Conservation (phyloP, 2,329 filamentous ascomycete genomes). For the Harringtonia aguacate region DNA sequence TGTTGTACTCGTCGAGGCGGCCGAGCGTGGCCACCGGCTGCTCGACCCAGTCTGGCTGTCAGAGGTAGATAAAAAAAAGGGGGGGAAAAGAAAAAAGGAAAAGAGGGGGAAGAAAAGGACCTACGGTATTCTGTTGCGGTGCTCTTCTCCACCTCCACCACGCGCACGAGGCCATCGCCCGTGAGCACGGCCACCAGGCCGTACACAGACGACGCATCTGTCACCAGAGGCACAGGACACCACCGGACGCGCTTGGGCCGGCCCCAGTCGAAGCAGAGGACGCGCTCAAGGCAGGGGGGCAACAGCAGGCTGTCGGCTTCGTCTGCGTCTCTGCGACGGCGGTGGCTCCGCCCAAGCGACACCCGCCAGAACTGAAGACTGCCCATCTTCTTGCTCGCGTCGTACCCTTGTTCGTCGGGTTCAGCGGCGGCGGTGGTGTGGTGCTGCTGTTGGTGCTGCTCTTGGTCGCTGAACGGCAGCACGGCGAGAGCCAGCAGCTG, state of each 20-base stretch:
- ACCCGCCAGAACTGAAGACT: conserved; percentile 44
- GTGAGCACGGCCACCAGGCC: conserved; percentile 38
- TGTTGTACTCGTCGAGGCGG: conserved; percentile 33
- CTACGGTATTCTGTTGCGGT: conserved; percentile 26
- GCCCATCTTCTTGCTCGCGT: conserved; percentile 28
- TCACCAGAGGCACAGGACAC: conserved; percentile 33
- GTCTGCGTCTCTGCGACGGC: too few species aligned
- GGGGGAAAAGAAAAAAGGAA: not conserved
- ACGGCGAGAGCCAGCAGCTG: conserved; percentile 43
- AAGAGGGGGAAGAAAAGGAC: conserved; percentile 6
- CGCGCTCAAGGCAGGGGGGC: conserved; percentile 20
- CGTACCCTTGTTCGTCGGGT: conserved; percentile 15
- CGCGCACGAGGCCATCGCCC: conserved; percentile 37
- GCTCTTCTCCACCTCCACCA: conserved; percentile 30
- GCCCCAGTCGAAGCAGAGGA: conserved; percentile 39
- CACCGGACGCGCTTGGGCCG: conserved; percentile 39
- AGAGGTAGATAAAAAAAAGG: too few species aligned
- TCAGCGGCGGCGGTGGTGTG: not conserved
- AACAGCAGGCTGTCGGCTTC: too few species aligned
- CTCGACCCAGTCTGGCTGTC: conserved; percentile 32
- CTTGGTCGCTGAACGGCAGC: conserved; percentile 39
- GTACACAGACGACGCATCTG: conserved; percentile 9
- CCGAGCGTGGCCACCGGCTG: conserved; percentile 32
- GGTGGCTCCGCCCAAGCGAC: conserved; percentile 19
- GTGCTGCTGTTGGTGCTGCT: conserved; percentile 15